Evolutionary conservation across 768 basidiomycete genomes (phyloP), one percentile per base, ranked within the genome.

Genomic region (Pluteus cervinus): DNA sequence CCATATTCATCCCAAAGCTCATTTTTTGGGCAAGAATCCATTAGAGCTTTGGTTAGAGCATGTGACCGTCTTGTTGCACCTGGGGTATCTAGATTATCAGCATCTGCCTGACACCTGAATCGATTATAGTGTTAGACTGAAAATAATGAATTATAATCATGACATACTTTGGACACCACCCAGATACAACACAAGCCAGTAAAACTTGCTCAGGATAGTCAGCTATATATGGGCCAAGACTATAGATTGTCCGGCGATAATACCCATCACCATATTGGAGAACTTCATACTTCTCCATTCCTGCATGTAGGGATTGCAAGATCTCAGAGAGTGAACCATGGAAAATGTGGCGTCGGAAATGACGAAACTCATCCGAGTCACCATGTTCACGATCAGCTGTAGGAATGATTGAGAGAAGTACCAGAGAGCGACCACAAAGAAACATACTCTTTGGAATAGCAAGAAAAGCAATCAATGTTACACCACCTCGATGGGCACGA

Each of bases 131-230:
- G 24, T 15, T 28, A 14, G 24, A 3, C 11, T 31, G 25, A 4
- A 28, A 37, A 29, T 28, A n/a, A 44, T 5, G 18, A 51, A 34
- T 24, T 15, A 33, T 11, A 29, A 32, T 2, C 6, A 24, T 15
- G 4, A 46, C 36, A 3, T 33, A 39, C 40, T 42, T 46, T 24
- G 49, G 43, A 30, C 48, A 67, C 62, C 60, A 65, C 2, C 51
- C 49, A 28, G 58, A 53, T 1, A 66, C 58, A 22, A 60, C 47
- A 21, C 58, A 49, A 1, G 61, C 43, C 1, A 64, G 40, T 4
- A 53, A 38, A 4, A 50, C 55, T 37, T 65, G 60, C 42, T 65
- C 61, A 0, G 62, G 63, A 28, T 67, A 65, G 34, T 67, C 57
- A 0, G 57, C 57, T 31, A 65, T 63, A 34, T 58, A 65, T 2